These are phyloP conservation scores for Gastrolobium bilobum DNA, from an alignment of 306 rosid genomes.

Conservation along the genomic window DNA sequence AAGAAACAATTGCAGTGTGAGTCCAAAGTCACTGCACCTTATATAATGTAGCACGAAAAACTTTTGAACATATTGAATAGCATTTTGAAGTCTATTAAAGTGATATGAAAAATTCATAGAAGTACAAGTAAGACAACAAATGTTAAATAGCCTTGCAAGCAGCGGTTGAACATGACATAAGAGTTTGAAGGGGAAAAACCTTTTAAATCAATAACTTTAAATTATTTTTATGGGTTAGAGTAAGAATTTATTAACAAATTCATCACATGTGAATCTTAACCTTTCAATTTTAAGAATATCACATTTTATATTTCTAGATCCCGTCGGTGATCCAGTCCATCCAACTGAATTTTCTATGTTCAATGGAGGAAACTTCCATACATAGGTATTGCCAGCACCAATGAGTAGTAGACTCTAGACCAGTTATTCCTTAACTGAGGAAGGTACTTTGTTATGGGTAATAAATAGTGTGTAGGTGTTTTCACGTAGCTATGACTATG, in stretches of 20 bases:
- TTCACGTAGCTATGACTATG: not conserved
- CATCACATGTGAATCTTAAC: conserved; percentile 12
- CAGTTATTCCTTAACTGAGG: not conserved
- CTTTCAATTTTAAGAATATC: conserved; percentile 23
- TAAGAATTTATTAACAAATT: not conserved
- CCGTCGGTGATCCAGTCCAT: conserved; percentile 9
- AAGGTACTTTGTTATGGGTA: not conserved
- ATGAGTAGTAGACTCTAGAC: not conserved
- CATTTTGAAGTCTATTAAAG: conserved; percentile 1
- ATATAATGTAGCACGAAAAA: not conserved
- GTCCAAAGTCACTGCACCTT: conserved; percentile 25
- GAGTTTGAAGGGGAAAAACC: conserved; percentile 1
- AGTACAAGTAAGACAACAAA: conserved; percentile 2
- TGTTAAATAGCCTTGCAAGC: not conserved
- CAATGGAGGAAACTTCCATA: not conserved
- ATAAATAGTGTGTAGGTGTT: not conserved
- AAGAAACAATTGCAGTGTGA: conserved; percentile 30
- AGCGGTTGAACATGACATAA: not conserved
- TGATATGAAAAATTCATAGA: conserved; percentile 5
- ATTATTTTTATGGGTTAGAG: not conserved
- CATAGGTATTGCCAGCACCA: not conserved
- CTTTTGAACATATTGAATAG: conserved; percentile 10
- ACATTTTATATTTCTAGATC: not conserved
- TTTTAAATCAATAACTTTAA: conserved; percentile 5
- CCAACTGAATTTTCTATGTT: not conserved